Conservation (phyloP, 768 basidiomycete species). For the Mycena amicta region DNA sequence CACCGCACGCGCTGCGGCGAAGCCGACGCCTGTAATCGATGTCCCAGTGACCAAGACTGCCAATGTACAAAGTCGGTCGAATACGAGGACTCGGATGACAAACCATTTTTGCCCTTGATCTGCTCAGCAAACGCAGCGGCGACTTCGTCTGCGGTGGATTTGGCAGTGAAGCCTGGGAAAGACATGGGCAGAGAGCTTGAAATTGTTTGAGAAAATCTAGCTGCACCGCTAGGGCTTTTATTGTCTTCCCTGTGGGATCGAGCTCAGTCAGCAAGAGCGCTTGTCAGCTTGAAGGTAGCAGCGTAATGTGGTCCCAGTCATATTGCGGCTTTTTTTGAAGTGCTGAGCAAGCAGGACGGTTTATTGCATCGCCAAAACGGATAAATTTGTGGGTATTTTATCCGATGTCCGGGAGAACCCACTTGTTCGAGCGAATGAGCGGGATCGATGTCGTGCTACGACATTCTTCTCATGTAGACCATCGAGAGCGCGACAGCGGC, state of each 20-base stretch:
- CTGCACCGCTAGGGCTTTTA: background rate
- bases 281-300: too few species aligned
- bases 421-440: too few species aligned
- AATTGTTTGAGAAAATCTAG: background rate
- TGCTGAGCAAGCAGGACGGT: too few species aligned
- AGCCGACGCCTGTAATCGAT: background rate
- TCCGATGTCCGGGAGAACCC: too few species aligned
- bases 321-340: too few species aligned
- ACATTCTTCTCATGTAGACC: too few species aligned
- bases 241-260: background rate
- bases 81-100: too few species aligned
- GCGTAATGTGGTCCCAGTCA: too few species aligned
- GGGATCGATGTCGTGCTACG: too few species aligned
- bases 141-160: background rate
- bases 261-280: background rate
- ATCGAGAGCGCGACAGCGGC: background rate
- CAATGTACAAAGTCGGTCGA: background rate
- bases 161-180: background rate
- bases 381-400: too few species aligned
- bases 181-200: background rate
- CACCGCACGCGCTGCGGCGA: background rate
- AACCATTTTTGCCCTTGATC: background rate
- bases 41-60: background rate
- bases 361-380: too few species aligned
- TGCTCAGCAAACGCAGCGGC: background rate